A percentile compares a stretch with the other conserved stretches of the same genome.
Conservation (phyloP, 192 early-diverging fungal species). For the Gonapodya sp. region DNA sequence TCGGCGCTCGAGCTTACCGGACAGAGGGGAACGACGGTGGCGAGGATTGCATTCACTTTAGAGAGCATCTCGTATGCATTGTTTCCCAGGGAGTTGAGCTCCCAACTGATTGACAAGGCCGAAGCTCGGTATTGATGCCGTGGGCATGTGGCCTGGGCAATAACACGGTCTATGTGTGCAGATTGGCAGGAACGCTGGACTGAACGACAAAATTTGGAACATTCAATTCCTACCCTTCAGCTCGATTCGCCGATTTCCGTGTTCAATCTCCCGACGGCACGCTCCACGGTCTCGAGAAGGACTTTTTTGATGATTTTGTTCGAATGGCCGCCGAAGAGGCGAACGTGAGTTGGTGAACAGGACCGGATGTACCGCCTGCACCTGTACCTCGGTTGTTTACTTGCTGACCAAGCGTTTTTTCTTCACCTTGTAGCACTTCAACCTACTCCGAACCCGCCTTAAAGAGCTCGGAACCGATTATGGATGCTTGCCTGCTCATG, state of each 20-base stretch:
- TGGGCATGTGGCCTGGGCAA: neutral
- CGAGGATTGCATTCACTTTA: no score
- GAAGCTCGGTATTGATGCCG: neutral
- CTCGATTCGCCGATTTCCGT: neutral
- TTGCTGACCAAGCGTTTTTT: no score
- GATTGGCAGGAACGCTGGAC: no score
- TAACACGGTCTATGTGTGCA: no score
- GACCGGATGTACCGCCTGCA: no score
- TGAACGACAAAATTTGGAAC: no score
- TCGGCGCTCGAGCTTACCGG: no score
- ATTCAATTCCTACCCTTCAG: neutral
- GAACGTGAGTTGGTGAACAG: no score
- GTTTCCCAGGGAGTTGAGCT: conserved; percentile 39
- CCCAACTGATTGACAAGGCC: conserved; percentile 8
- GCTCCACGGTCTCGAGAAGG: neutral
- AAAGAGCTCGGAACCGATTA: conserved; percentile 36
- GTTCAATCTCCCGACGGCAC: neutral
- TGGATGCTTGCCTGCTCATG: conserved; percentile 36
- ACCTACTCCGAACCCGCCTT: conserved; percentile 36
- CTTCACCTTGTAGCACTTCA: conserved; percentile 30
- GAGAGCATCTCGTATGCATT: no score
- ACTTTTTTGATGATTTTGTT: conserved; percentile 44
- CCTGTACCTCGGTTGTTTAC: no score
- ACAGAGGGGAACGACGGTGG: no score
- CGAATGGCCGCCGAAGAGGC: conserved; percentile 56